Evolutionary conservation across 2,329 filamentous ascomycete genomes (phyloP).

Genomic region (Fusarium albosuccineum): DNA sequence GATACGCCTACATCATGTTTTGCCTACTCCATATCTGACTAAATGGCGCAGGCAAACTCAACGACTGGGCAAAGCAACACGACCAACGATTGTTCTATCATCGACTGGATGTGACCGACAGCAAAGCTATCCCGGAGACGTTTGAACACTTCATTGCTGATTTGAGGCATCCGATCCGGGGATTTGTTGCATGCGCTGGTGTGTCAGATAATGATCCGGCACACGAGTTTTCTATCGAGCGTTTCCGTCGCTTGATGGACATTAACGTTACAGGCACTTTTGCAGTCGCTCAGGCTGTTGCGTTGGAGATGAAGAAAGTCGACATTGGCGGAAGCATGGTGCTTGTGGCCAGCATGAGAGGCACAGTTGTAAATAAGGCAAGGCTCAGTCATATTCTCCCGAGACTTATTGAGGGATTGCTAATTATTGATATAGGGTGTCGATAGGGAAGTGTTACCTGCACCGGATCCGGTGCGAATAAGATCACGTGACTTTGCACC

Average conservation of each 20-base stretch:
- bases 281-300: conserved; percentile 60
- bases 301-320: conserved; percentile 60
- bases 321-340: conserved; percentile 58
- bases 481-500: no score
- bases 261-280: conserved; percentile 65
- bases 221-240: conserved; percentile 42
- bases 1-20: not conserved
- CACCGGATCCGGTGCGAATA: no score
- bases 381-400: conserved; percentile 42
- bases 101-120: conserved; percentile 3
- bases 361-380: conserved; percentile 54
- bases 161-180: conserved; percentile 44
- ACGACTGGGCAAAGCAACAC: not conserved
- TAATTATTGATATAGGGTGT: conserved; percentile 42
- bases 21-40: not conserved
- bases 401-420: not conserved
- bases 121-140: not conserved
- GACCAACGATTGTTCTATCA: not conserved
- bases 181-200: conserved; percentile 51
- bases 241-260: conserved; percentile 45
- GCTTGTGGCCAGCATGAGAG: conserved; percentile 65
- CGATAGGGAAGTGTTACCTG: no score
- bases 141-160: conserved; percentile 3
- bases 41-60: not conserved
- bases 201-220: conserved; percentile 47